Evolutionary conservation across 352 stramenopile genomes (phyloP).

Genomic region (Pythium angustatum): DNA sequence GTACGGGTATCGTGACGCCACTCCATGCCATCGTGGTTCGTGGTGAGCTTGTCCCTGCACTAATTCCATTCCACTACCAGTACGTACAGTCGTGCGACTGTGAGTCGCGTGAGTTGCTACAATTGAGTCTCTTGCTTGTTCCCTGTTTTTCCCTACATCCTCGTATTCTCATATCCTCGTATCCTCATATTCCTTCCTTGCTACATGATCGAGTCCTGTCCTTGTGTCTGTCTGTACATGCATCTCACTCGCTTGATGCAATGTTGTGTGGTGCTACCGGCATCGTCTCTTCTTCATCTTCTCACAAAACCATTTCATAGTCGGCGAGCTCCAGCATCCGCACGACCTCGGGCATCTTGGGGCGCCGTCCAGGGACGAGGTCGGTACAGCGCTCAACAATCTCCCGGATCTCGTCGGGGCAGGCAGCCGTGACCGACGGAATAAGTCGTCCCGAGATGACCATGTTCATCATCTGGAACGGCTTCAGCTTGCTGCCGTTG

Average conservation of each 20-base stretch:
- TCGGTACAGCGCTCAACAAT: constrained; percentile 27
- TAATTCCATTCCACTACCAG: too few species aligned
- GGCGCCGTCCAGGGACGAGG: constrained; percentile 14
- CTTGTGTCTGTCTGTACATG: neutral
- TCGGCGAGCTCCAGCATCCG: constrained; percentile 28
- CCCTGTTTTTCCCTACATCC: too few species aligned
- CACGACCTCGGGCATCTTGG: constrained; percentile 29
- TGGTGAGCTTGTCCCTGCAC: too few species aligned
- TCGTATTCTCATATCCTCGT: too few species aligned
- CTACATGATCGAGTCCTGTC: neutral
- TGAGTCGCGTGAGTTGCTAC: too few species aligned
- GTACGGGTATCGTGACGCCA: too few species aligned
- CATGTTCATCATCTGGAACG: constrained; percentile 37
- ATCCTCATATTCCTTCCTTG: neutral
- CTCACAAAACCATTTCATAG: constrained; percentile 22
- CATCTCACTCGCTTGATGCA: neutral
- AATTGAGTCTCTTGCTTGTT: too few species aligned
- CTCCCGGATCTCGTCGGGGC: constrained; percentile 23
- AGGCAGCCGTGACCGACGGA: constrained; percentile 18
- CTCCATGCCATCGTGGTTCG: too few species aligned
- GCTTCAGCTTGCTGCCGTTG: constrained; percentile 29
- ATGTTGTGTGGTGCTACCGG: neutral
- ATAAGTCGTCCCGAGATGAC: constrained; percentile 29
- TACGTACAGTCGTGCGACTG: too few species aligned
- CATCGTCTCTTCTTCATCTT: neutral